Base-by-base conservation (phyloP, 1,139 yeast species). In the Magnusiomyces starmeri region DNA sequence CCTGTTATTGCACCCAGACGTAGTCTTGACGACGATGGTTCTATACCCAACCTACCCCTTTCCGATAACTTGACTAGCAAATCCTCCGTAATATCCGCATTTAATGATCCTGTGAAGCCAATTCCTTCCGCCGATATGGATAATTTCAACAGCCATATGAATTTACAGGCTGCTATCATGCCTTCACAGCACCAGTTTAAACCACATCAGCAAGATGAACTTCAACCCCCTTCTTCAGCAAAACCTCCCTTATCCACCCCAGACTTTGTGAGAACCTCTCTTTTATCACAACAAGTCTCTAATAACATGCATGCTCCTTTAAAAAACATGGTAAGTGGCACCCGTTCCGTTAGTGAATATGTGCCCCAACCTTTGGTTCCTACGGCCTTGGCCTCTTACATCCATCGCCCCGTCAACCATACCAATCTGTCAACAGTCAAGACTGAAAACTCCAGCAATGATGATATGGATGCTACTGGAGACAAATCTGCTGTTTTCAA, bases 331-430 rank as follows among this genome's bases (percentile, higher is more conserved):
- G n/a, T 14, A 4, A 10, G 18, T 4, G n/a, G 37, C n/a, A 14
- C 12, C n/a, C 44, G 55, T n/a, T 49, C 49, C 7, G 50, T 53
- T n/a, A 48, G 52, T 35, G 55, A 53, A n/a, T 53, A 53, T 21
- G 49, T 48, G 10, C 55, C 55, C 9, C 50, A 46, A 12, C 50
- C 51, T 21, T 27, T 35, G 9, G 14, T 49, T 12, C 43, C 34
- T 16, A 21, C 32, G 10, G 18, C 46, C 24, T 27, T 43, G 29
- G 46, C 32, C 29, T 18, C 46, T 43, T 43, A 21, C 20, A 37
- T 14, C 24, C 43, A 16, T 6, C 46, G 18, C 6, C 24, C 43
- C n/a, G n/a, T n/a, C n/a, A n/a, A n/a, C n/a, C n/a, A n/a, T n/a
- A n/a, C n/a, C n/a, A n/a, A n/a, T n/a, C n/a, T n/a, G n/a, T n/a